Evolutionary conservation across 2,329 filamentous ascomycete species (phyloP).

Genomic region (Alternaria conjuncta): DNA sequence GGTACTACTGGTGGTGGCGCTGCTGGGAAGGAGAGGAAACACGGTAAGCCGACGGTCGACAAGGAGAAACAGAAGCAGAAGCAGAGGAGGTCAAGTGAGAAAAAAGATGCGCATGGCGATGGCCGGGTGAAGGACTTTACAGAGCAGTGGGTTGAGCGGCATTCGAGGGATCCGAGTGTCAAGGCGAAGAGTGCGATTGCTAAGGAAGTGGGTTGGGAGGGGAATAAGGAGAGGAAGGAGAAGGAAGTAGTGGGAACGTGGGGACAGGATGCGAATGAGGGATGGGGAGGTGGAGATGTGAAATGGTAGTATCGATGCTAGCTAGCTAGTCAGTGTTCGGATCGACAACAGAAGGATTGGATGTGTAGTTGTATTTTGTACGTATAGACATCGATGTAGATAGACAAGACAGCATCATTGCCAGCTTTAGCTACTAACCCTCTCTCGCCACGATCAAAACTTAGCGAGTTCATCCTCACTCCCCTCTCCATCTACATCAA

Average conservation of each 20-base stretch:
- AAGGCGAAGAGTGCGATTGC: neutral
- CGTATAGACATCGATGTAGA: neutral
- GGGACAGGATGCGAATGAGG: neutral
- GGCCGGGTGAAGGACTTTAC: conserved; percentile 18
- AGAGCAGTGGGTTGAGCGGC: conserved; percentile 29
- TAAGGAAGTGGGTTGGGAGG: neutral
- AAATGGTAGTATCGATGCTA: neutral
- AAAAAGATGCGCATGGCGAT: conserved; percentile 3
- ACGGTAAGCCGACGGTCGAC: neutral
- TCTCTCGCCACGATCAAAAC: neutral
- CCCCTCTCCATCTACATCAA: neutral
- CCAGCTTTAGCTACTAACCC: neutral
- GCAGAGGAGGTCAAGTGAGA: neutral
- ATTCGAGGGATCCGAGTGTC: conserved; percentile 14
- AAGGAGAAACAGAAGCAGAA: neutral
- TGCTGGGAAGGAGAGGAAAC: neutral
- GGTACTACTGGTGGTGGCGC: neutral
- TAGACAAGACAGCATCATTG: neutral
- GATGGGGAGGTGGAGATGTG: neutral
- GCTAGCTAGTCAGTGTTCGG: neutral
- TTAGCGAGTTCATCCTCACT: conserved; percentile 39
- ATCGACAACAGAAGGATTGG: neutral
- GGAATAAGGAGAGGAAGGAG: neutral
- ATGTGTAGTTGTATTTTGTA: neutral
- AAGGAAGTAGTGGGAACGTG: neutral